phyloP scores from a whole-genome alignment of 2,329 filamentous ascomycete species.

The Ceratocystis cubensis region DNA sequence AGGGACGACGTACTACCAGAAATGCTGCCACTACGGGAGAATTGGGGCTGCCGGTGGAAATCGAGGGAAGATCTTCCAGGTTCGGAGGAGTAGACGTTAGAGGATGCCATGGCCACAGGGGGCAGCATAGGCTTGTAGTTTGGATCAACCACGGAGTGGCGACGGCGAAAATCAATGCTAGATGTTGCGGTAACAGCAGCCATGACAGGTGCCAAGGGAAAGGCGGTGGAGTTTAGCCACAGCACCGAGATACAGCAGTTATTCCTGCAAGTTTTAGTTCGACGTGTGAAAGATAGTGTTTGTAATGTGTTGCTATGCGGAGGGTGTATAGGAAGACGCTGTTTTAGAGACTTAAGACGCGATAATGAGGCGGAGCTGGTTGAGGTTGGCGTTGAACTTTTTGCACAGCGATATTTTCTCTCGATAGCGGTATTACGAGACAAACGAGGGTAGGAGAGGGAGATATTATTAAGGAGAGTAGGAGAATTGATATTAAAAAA shows the following conservation, averaged over 20 bases:
- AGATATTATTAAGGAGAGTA: constrained; percentile 4
- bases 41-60: constrained; percentile 15
- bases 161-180: constrained; percentile 15
- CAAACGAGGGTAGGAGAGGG: constrained; percentile 12
- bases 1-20: constrained; percentile 20
- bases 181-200: constrained; percentile 15
- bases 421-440: constrained; percentile 5
- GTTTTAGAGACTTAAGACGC: constrained; percentile 2
- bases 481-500: constrained; percentile 14
- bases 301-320: neutral
- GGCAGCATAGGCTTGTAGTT: constrained; percentile 14
- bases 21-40: constrained; percentile 19
- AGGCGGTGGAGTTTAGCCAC: neutral
- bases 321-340: neutral
- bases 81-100: constrained; percentile 18
- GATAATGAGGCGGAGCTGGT: neutral
- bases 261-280: neutral
- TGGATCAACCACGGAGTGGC: constrained; percentile 19
- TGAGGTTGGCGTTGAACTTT: neutral
- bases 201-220: constrained; percentile 17
- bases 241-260: neutral
- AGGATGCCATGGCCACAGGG: constrained; percentile 21
- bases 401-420: neutral
- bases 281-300: neutral
- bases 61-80: constrained; percentile 14